phyloP scores from a whole-genome alignment of 1,284 basidiomycete species.

The Ceratobasidium sp. region DNA sequence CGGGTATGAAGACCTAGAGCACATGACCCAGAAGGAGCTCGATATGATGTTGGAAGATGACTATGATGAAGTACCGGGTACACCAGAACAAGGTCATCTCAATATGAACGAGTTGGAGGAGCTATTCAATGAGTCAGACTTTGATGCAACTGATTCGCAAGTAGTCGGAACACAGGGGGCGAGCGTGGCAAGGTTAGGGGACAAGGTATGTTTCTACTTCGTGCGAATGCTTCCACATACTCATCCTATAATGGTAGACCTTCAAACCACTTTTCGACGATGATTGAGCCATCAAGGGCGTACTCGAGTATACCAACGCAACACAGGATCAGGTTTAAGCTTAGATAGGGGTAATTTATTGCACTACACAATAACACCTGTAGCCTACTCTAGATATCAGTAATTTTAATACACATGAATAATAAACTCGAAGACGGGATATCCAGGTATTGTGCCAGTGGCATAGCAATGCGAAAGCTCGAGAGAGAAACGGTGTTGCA shows the following conservation, averaged over 20 bases:
- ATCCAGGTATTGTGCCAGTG: no score
- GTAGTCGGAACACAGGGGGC: constrained; percentile 27
- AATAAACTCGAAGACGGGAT: no score
- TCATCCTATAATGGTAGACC: not conserved
- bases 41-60: constrained; percentile 51
- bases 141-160: constrained; percentile 31
- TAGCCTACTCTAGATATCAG: no score
- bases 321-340: no score
- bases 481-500: no score
- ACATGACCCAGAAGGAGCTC: constrained; percentile 49
- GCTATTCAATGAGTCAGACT: constrained; percentile 35
- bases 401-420: no score
- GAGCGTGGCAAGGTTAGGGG: constrained; percentile 20
- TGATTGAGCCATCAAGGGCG: not conserved
- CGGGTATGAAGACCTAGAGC: constrained; percentile 41
- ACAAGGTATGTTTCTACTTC: constrained; percentile 10
- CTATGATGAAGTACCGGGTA: constrained; percentile 40
- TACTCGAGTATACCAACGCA: no score
- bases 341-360: no score
- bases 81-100: constrained; percentile 13
- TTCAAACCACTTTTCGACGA: constrained; percentile 37
- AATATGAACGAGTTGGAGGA: constrained; percentile 27
- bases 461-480: no score
- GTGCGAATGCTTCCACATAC: not conserved
- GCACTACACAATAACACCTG: no score